phyloP scores from a whole-genome alignment of 805 yeast species.

The Barnettozyma salicaria region DNA sequence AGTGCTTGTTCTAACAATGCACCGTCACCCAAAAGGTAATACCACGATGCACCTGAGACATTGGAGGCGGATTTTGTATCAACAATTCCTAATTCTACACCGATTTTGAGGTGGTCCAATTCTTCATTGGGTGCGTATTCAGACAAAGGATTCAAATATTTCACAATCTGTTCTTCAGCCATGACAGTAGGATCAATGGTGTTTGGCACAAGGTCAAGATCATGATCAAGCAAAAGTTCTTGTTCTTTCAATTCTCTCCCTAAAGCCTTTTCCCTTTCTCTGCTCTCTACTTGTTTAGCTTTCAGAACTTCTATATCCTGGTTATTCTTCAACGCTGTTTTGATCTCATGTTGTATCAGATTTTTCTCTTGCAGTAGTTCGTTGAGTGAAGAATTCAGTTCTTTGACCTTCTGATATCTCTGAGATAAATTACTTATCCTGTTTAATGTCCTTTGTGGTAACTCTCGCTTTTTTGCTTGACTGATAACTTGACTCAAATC shows the following conservation, averaged over 20 bases:
- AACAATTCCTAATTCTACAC: slow-evolving; percentile 55
- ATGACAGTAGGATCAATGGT: slow-evolving; percentile 44
- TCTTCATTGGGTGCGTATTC: slow-evolving; percentile 23
- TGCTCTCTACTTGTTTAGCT: slow-evolving; percentile 10
- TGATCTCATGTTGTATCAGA: slow-evolving; percentile 24
- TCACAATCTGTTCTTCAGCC: slow-evolving; percentile 38
- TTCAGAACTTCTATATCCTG: slow-evolving; percentile 14
- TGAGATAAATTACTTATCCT: slow-evolving; percentile 27
- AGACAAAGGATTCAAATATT: slow-evolving; percentile 42
- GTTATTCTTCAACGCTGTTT: slow-evolving; percentile 20
- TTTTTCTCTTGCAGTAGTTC: slow-evolving; percentile 27
- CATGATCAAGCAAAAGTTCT: slow-evolving; percentile 33
- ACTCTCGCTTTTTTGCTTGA: slow-evolving; percentile 30
- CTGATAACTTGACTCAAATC: slow-evolving; percentile 26
- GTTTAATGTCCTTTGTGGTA: slow-evolving; percentile 18
- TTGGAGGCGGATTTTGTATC: slow-evolving; percentile 69
- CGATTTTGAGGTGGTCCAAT: slow-evolving; percentile 67
- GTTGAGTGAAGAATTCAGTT: slow-evolving; percentile 21
- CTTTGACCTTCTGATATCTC: slow-evolving; percentile 22
- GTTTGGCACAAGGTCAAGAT: slow-evolving; percentile 59
- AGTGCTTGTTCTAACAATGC: slow-evolving; percentile 88
- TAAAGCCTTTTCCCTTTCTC: slow-evolving; percentile 22
- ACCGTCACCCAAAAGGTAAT: slow-evolving; percentile 77
- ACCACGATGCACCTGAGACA: slow-evolving; percentile 80
- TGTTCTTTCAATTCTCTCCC: slow-evolving; percentile 20